Evolutionary conservation across 202 grass and related monocot genomes (phyloP).

Genomic region (Schoenoplectus triqueter): DNA sequence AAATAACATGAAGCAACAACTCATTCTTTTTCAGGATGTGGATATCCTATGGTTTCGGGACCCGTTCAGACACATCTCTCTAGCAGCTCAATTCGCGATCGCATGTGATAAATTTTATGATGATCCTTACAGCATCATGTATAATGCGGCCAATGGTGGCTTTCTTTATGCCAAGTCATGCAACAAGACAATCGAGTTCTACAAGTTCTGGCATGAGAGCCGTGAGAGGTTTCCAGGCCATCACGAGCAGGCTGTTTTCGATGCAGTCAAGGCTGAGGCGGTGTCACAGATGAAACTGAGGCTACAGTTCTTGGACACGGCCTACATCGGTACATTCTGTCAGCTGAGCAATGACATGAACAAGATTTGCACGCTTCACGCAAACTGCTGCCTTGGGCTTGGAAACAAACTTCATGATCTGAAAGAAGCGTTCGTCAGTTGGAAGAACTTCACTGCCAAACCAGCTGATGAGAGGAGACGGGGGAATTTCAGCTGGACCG

Average conservation of each 20-base stretch:
- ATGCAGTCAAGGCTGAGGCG: not conserved
- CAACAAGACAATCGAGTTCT: slow-evolving; percentile 66
- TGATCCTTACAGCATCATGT: slow-evolving; percentile 49
- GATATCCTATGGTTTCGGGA: slow-evolving; percentile 87
- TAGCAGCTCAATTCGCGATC: slow-evolving; percentile 54
- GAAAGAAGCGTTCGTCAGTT: slow-evolving; percentile 46
- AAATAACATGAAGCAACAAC: not conserved
- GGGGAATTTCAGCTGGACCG: slow-evolving; percentile 69
- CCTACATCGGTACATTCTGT: slow-evolving; percentile 57
- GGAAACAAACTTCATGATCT: slow-evolving; percentile 64
- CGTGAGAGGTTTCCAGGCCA: slow-evolving; percentile 48
- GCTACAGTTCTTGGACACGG: slow-evolving; percentile 56
- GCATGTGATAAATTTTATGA: slow-evolving; percentile 68
- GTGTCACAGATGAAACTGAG: slow-evolving; percentile 3
- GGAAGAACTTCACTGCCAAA: slow-evolving; percentile 66
- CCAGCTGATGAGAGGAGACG: slow-evolving; percentile 42
- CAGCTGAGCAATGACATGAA: slow-evolving; percentile 84
- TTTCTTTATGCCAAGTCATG: slow-evolving; percentile 75
- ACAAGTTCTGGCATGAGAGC: slow-evolving; percentile 57
- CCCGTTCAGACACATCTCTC: slow-evolving; percentile 66
- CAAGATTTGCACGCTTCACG: slow-evolving; percentile 77
- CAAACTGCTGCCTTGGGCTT: slow-evolving; percentile 71
- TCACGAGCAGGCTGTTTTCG: slow-evolving; percentile 48
- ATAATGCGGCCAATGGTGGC: slow-evolving; percentile 69
- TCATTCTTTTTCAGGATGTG: slow-evolving; percentile 55